These are phyloP conservation scores for Cercospora zeae-maydis DNA, from an alignment of 2,329 filamentous ascomycete genomes.

Conservation along the genomic window DNA sequence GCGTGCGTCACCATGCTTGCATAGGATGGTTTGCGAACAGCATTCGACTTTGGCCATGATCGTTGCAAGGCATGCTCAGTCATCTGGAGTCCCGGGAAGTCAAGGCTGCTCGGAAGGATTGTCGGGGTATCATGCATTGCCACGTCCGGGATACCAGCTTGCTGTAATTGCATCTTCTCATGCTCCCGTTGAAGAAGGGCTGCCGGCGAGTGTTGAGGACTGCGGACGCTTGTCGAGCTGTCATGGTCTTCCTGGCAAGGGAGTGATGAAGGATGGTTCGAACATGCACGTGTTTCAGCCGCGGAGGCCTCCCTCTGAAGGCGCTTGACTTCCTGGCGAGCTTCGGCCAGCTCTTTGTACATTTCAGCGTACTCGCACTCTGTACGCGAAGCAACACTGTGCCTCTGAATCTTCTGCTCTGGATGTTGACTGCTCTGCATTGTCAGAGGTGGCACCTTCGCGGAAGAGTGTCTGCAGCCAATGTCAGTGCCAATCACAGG, in stretches of 20 bases:
- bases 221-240: neutral
- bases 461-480: neutral
- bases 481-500: neutral
- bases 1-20: slow-evolving; percentile 12
- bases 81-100: slow-evolving; percentile 22
- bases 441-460: neutral
- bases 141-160: neutral
- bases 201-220: neutral
- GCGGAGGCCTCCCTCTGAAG: neutral
- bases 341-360: neutral
- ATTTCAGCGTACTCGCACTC: neutral
- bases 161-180: slow-evolving; percentile 5
- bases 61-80: neutral
- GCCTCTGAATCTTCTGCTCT: neutral
- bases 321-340: neutral
- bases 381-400: neutral
- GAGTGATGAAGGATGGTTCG: neutral
- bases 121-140: neutral
- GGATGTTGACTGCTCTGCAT: neutral
- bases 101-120: slow-evolving; percentile 13
- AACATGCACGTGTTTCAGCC: neutral
- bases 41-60: neutral
- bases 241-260: neutral
- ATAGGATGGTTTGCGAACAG: slow-evolving; percentile 16
- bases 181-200: slow-evolving; percentile 1